A percentile compares a stretch with the other conserved stretches of the same genome.
Conservation (phyloP, 306 rosid genomes). For the Potentilla sterilis region DNA sequence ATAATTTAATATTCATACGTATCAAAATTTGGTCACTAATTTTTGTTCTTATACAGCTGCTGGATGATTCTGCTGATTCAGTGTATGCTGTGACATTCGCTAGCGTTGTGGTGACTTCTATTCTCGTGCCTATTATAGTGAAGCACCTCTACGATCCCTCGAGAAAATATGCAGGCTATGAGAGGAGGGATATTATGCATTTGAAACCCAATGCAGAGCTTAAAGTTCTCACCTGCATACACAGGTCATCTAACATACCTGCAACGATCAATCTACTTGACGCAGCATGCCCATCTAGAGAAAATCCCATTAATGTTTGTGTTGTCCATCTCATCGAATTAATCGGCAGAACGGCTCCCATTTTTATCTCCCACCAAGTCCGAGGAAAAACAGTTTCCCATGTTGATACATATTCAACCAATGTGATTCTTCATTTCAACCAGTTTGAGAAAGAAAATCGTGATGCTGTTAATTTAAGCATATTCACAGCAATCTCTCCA, state of each 20-base stretch:
- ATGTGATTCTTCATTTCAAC: slow-evolving; percentile 37
- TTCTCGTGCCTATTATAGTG: slow-evolving; percentile 28
- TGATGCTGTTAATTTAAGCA: slow-evolving; percentile 24
- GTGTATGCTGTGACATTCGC: slow-evolving; percentile 21
- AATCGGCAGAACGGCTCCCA: slow-evolving; percentile 53
- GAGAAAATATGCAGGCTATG: slow-evolving; percentile 59
- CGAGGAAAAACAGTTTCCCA: slow-evolving; percentile 22
- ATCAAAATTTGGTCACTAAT: not conserved
- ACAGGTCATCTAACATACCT: slow-evolving; percentile 38
- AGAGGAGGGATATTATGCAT: slow-evolving; percentile 41
- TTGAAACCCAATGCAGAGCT: slow-evolving; percentile 42
- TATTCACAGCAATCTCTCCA: slow-evolving; percentile 63
- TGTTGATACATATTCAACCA: slow-evolving; percentile 20
- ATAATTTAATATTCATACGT: no score
- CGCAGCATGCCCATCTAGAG: slow-evolving; percentile 40
- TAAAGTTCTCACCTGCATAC: slow-evolving; percentile 44
- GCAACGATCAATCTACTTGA: slow-evolving; percentile 44
- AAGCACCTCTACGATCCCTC: slow-evolving; percentile 43
- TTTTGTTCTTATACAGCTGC: not conserved
- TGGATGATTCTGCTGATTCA: not conserved
- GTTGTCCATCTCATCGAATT: slow-evolving; percentile 56
- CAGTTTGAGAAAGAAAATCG: slow-evolving; percentile 35
- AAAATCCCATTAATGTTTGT: slow-evolving; percentile 33
- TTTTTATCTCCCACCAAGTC: slow-evolving; percentile 49
- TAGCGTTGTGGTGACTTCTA: slow-evolving; percentile 19